Percentiles rank a stretch among this genome's conserved stretches.
phyloP scores from a whole-genome alignment of 2,329 filamentous ascomycete species.

The Scedosporium boydii region DNA sequence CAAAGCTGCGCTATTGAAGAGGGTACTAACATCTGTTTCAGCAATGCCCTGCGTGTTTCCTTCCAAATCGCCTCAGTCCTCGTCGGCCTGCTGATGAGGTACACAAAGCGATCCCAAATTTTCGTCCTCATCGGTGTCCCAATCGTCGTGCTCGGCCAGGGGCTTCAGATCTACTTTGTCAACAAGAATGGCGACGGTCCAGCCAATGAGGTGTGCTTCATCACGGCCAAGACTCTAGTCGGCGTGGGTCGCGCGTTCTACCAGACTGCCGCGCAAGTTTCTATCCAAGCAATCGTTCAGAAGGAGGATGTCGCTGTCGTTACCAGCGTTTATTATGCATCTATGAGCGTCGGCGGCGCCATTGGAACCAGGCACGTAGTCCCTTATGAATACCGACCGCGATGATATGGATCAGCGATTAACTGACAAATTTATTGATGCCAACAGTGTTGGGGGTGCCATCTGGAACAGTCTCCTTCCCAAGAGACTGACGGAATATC shows the following conservation, averaged over 20 bases:
- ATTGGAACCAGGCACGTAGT: constrained; percentile 19
- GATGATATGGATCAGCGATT: not conserved
- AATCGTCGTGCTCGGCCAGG: constrained; percentile 24
- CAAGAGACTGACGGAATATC: constrained; percentile 15
- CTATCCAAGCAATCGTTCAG: constrained; percentile 23
- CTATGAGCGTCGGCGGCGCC: constrained; percentile 21
- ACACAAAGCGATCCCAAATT: constrained; percentile 23
- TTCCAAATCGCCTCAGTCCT: constrained; percentile 26
- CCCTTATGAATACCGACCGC: too few species aligned
- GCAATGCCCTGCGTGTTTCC: constrained; percentile 21
- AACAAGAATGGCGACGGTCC: constrained; percentile 15
- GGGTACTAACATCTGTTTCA: constrained; percentile 1
- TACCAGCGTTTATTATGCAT: constrained; percentile 24
- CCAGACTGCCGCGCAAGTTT: constrained; percentile 22
- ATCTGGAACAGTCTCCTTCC: constrained; percentile 24
- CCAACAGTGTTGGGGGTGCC: constrained; percentile 21
- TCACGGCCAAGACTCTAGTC: constrained; percentile 23
- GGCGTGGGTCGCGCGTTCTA: constrained; percentile 26
- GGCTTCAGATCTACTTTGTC: constrained; percentile 19
- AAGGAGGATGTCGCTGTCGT: constrained; percentile 25
- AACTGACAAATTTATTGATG: not conserved
- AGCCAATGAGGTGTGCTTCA: constrained; percentile 23
- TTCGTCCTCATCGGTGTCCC: constrained; percentile 21
- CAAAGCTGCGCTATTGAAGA: not conserved
- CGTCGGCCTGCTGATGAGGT: constrained; percentile 25